Evolutionary conservation across 805 yeast species (phyloP), one percentile per base, ranked within the genome.

Genomic region (Yarrowia alimentaria): DNA sequence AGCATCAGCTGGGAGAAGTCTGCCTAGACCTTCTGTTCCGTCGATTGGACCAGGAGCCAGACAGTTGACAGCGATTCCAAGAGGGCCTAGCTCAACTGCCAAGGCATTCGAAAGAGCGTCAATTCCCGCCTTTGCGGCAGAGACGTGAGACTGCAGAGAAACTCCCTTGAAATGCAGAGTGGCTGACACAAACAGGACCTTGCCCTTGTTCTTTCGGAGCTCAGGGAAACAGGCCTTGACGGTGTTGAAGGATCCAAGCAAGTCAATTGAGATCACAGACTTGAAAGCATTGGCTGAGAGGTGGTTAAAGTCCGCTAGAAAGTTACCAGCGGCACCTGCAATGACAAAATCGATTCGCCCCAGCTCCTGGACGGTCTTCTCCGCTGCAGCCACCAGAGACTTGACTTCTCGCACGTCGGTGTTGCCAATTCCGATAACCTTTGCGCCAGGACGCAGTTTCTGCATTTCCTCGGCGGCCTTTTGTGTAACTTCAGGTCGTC

Each of bases 271-370:
- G 16, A 90, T 73, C 18, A 90, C 97, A 0, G 94, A 74, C 65
- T 85, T 84, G 73, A 90, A 90, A 4, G 95, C 97, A 62, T 89
- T 88, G 13, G 91, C 61, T 1, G 91, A 81, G 56, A 90, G 69
- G 59, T 80, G 81, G 61, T 82, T 80, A 68, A 89, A 79, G 64
- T 87, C 93, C 20, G 87, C 70, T 49, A 91, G 64, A 63, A 91
- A 90, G 70, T 91, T 91, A 8, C 98, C 97, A 3, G 97, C 97
- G 2, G 98, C 97, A 11, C 97, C 97, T 32, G 93, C 91, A 64
- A 90, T 85, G 22, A 90, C 94, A 64, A 66, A 85, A 67, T 90
- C 97, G 53, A 90, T 83, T 55, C 77, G 71, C 5, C 96, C 96
- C 58, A 87, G 76, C 60, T 75, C 71, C 6, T 68, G 62, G 17